Conservation (phyloP, 2,329 filamentous ascomycete genomes). For the Colletotrichum gloeosporioides region DNA sequence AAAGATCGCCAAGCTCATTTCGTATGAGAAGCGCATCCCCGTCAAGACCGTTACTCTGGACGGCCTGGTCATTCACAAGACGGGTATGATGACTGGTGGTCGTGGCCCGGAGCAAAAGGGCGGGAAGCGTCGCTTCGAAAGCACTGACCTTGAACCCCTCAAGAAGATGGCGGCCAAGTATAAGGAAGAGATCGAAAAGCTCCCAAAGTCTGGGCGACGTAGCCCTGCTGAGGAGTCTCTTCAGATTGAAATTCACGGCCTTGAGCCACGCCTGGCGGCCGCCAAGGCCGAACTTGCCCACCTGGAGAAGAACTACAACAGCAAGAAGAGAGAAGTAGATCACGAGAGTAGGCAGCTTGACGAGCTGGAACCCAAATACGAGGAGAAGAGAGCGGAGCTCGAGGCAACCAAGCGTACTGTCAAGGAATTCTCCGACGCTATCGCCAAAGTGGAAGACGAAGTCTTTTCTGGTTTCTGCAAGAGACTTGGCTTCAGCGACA, state of each 20-base stretch:
- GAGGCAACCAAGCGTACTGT: slow-evolving; percentile 59
- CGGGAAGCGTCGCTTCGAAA: slow-evolving; percentile 83
- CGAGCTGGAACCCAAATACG: slow-evolving; percentile 79
- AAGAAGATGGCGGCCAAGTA: slow-evolving; percentile 77
- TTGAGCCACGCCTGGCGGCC: slow-evolving; percentile 78
- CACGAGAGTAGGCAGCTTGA: slow-evolving; percentile 75
- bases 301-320: slow-evolving; percentile 81
- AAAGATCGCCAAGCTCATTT: slow-evolving; percentile 85
- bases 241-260: slow-evolving; percentile 77
- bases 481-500: slow-evolving; percentile 84
- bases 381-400: slow-evolving; percentile 73
- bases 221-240: slow-evolving; percentile 81
- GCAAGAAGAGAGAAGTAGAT: slow-evolving; percentile 82
- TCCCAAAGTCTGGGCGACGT: slow-evolving; percentile 80
- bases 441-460: slow-evolving; percentile 85
- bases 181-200: slow-evolving; percentile 76
- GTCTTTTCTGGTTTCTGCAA: slow-evolving; percentile 87
- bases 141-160: slow-evolving; percentile 87
- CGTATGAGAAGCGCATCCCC: slow-evolving; percentile 82
- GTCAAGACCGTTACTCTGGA: slow-evolving; percentile 95
- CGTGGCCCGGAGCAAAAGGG: slow-evolving; percentile 78
- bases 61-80: slow-evolving; percentile 96
- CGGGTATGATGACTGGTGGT: slow-evolving; percentile 95
- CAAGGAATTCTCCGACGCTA: slow-evolving; percentile 62
- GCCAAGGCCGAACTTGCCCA: slow-evolving; percentile 78